Evolutionary conservation across 371 early-diverging fungal species (phyloP).

Genomic region (Mucor velutinosus): DNA sequence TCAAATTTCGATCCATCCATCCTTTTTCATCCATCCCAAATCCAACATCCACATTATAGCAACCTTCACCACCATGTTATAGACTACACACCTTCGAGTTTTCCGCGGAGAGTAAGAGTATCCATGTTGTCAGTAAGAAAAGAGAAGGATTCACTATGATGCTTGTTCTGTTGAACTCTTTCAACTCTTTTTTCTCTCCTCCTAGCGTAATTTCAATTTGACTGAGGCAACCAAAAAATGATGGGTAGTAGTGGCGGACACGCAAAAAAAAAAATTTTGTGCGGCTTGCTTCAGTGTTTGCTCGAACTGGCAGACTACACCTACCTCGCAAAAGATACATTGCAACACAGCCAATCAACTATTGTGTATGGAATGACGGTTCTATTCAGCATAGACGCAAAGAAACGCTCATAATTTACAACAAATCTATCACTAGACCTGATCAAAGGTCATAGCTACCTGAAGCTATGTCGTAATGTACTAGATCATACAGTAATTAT

Average conservation of each 20-base stretch:
- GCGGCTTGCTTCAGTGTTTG: not conserved
- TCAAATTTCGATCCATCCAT: conserved; percentile 26
- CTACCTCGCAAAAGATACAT: not conserved
- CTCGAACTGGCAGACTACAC: no score
- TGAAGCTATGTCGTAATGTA: not conserved
- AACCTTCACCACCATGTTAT: conserved; percentile 15
- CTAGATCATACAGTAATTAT: no score
- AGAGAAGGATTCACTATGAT: conserved; percentile 36
- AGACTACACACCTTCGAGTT: conserved; percentile 43
- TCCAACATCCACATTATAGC: conserved; percentile 14
- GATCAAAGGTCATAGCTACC: no score
- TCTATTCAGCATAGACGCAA: no score
- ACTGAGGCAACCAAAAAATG: not conserved
- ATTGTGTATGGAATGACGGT: no score
- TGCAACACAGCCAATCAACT: not conserved
- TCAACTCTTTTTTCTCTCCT: not conserved
- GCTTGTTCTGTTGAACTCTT: conserved; percentile 1
- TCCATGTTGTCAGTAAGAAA: conserved; percentile 52
- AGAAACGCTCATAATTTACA: no score
- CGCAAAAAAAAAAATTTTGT: not conserved
- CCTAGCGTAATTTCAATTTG: not conserved
- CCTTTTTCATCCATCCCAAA: conserved; percentile 10
- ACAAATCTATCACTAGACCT: no score
- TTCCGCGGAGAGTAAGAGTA: conserved; percentile 62
- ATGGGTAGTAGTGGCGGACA: not conserved